Evolutionary conservation across 352 stramenopile species (phyloP).

Genomic region (Thraustochytrium sp.): DNA sequence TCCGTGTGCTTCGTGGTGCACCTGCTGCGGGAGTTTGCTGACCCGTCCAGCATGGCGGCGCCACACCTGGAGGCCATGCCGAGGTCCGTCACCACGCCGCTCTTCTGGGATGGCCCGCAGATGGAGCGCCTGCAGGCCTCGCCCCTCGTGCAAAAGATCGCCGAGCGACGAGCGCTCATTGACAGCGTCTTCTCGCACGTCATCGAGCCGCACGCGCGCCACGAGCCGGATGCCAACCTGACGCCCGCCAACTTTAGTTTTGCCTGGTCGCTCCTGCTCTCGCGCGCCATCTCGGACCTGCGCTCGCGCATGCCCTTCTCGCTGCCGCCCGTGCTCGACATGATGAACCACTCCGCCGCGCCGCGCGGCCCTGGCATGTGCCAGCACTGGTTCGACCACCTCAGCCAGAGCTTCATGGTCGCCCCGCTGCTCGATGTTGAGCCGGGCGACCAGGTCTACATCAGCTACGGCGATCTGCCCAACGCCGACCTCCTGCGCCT

Average conservation of each 20-base stretch:
- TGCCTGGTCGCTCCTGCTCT: slow-evolving; percentile 70
- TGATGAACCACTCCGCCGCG: slow-evolving; percentile 2
- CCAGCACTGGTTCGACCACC: slow-evolving; percentile 66
- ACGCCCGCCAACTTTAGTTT: slow-evolving; percentile 65
- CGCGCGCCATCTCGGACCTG: slow-evolving; percentile 62
- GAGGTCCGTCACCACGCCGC: not conserved
- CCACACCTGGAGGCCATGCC: slow-evolving; percentile 9
- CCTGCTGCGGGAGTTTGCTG: slow-evolving; percentile 22
- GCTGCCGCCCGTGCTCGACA: slow-evolving; percentile 72
- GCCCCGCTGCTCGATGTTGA: slow-evolving; percentile 60
- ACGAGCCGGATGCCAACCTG: slow-evolving; percentile 52
- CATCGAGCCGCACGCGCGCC: slow-evolving; percentile 57
- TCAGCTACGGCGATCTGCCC: slow-evolving; percentile 66
- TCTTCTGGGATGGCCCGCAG: not conserved
- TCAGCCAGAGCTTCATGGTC: slow-evolving; percentile 61
- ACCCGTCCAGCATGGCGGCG: not conserved
- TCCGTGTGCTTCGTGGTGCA: slow-evolving; percentile 44
- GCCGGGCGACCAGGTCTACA: slow-evolving; percentile 65
- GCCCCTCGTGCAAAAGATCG: not conserved
- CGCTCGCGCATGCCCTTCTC: slow-evolving; percentile 65
- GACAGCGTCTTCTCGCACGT: slow-evolving; percentile 64
- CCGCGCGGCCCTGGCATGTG: not conserved
- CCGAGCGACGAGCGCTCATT: slow-evolving; percentile 55
- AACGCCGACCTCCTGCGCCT: slow-evolving; percentile 68
- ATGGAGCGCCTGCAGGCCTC: not conserved